phyloP scores from a whole-genome alignment of 2,329 filamentous ascomycete species.

The Polytolypa hystricis region DNA sequence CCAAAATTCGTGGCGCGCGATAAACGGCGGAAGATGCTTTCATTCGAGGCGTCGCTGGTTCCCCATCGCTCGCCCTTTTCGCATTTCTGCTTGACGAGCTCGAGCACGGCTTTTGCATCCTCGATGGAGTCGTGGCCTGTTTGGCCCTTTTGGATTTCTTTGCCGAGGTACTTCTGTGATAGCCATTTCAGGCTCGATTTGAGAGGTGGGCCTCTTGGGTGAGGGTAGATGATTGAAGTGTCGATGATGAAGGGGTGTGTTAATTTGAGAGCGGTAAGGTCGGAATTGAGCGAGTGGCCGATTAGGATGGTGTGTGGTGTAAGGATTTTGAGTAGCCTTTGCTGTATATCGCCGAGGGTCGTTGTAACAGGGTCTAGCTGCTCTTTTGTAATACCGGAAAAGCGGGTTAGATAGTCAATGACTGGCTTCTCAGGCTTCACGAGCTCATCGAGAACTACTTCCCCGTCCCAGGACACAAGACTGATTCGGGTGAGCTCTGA shows the following conservation, averaged over 20 bases:
- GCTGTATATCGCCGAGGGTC: conserved; percentile 70
- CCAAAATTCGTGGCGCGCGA: conserved; percentile 38
- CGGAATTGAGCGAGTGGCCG: conserved; percentile 38
- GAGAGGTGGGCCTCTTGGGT: conserved; percentile 76
- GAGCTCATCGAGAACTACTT: conserved; percentile 72
- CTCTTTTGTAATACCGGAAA: conserved; percentile 81
- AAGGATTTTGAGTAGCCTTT: conserved; percentile 60
- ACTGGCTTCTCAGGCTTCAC: conserved; percentile 87
- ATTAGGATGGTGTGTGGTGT: conserved; percentile 35
- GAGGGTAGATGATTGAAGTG: conserved; percentile 79
- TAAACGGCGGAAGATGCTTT: conserved; percentile 83
- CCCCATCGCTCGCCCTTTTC: conserved; percentile 86
- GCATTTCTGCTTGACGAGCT: conserved; percentile 90
- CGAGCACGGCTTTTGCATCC: conserved; percentile 80
- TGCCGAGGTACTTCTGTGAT: conserved; percentile 69
- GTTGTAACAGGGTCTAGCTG: conserved; percentile 78
- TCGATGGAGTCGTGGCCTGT: conserved; percentile 85
- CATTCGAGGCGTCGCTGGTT: conserved; percentile 62
- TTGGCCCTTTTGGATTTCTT: conserved; percentile 75
- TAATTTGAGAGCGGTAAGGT: conserved; percentile 68
- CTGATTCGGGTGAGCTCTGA: conserved; percentile 84
- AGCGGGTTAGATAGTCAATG: conserved; percentile 80
- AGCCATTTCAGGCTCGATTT: conserved; percentile 89
- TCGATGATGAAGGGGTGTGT: conserved; percentile 91
- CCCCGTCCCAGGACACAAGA: conserved; percentile 74